Conservation (phyloP, 2,329 filamentous ascomycete genomes). For the Colletotrichum truncatum region DNA sequence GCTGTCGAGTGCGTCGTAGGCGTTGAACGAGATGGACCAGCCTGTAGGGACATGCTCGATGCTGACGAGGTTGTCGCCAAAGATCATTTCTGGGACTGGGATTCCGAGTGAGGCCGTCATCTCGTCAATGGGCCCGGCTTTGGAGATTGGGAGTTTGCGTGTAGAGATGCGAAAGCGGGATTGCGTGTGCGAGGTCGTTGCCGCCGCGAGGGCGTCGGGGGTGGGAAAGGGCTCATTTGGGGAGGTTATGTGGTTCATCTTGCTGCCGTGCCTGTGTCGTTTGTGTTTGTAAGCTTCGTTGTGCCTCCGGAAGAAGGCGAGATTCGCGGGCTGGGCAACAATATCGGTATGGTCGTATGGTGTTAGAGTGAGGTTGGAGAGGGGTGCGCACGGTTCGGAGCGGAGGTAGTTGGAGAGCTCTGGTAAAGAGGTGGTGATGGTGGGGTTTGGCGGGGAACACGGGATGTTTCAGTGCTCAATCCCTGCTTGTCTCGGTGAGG, state of each 20-base stretch:
- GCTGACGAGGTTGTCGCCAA: slow-evolving; percentile 89
- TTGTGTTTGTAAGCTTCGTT: neutral
- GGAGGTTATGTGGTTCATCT: slow-evolving; percentile 51
- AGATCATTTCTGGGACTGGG: slow-evolving; percentile 97
- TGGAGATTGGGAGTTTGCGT: slow-evolving; percentile 94
- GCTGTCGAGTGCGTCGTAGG: slow-evolving; percentile 85
- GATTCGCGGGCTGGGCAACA: neutral
- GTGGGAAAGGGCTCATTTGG: slow-evolving; percentile 64
- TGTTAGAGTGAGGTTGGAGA: neutral
- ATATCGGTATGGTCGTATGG: neutral
- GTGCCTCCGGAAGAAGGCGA: neutral
- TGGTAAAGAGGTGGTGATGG: slow-evolving; percentile 13
- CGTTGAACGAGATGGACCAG: slow-evolving; percentile 85
- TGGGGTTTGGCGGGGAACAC: slow-evolving; percentile 29
- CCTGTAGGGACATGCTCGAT: slow-evolving; percentile 78
- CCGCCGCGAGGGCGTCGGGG: slow-evolving; percentile 56
- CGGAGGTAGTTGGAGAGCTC: slow-evolving; percentile 24
- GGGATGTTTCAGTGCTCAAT: neutral
- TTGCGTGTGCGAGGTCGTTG: slow-evolving; percentile 67
- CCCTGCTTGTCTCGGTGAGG: slow-evolving; percentile 19
- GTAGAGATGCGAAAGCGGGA: slow-evolving; percentile 79
- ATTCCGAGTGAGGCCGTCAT: slow-evolving; percentile 85
- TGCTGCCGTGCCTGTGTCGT: slow-evolving; percentile 13
- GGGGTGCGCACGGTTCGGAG: slow-evolving; percentile 16
- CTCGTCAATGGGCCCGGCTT: slow-evolving; percentile 86